These are phyloP conservation scores for Purpureocillium takamizusanense DNA, from an alignment of 2,329 filamentous ascomycete genomes.

Conservation along the genomic window DNA sequence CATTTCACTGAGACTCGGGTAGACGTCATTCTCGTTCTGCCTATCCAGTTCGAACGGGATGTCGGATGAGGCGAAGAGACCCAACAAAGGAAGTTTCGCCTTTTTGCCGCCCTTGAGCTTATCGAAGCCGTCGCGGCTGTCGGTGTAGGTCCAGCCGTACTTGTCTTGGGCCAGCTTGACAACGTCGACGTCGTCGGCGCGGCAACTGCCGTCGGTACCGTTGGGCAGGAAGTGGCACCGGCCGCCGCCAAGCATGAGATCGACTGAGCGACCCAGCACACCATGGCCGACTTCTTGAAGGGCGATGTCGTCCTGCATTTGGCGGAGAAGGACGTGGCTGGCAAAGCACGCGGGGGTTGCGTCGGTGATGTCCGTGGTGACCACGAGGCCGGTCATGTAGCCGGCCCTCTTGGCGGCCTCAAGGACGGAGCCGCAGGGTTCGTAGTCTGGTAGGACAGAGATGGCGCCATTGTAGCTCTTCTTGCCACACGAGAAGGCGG, in stretches of 20 bases:
- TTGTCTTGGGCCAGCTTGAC: constrained; percentile 63
- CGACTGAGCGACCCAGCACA: constrained; percentile 76
- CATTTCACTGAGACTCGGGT: constrained; percentile 90
- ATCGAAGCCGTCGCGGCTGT: constrained; percentile 67
- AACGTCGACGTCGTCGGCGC: constrained; percentile 69
- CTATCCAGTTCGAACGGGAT: constrained; percentile 94
- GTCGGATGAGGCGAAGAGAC: constrained; percentile 73
- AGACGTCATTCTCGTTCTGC: constrained; percentile 64
- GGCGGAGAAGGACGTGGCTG: constrained; percentile 70
- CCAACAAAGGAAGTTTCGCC: constrained; percentile 72
- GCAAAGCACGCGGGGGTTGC: constrained; percentile 95
- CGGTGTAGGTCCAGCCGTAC: constrained; percentile 70
- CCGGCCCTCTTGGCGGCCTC: constrained; percentile 90
- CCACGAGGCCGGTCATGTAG: constrained; percentile 87
- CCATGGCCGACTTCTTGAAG: constrained; percentile 86
- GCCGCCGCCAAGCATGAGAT: constrained; percentile 88
- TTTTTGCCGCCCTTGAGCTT: constrained; percentile 56
- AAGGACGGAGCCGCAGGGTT: constrained; percentile 82
- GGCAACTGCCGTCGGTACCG: constrained; percentile 69
- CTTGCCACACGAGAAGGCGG: constrained; percentile 82
- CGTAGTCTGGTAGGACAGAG: constrained; percentile 73
- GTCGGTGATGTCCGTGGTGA: constrained; percentile 91
- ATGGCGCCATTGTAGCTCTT: constrained; percentile 99
- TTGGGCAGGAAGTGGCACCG: constrained; percentile 90
- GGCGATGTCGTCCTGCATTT: constrained; percentile 84